Evolutionary conservation across 805 yeast genomes (phyloP).

Genomic region (Nakazawaea sp.): DNA sequence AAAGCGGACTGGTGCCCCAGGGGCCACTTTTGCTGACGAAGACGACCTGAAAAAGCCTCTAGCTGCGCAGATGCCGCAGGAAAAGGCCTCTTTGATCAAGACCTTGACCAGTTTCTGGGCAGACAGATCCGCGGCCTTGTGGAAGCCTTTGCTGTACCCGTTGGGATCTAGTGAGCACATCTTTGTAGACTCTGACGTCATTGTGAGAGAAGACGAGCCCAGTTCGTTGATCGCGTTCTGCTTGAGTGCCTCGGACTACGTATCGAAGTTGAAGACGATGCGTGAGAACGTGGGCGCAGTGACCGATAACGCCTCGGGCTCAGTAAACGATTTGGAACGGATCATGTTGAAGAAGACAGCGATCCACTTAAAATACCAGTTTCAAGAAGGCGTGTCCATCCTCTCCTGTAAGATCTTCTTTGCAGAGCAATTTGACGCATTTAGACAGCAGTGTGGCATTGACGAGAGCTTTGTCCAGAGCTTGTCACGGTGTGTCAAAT

Average conservation of each 20-base stretch:
- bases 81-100: slow-evolving; percentile 71
- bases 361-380: slow-evolving; percentile 87
- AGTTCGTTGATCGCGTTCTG: slow-evolving; percentile 92
- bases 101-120: slow-evolving; percentile 94
- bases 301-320: slow-evolving; percentile 20
- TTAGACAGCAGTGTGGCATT: slow-evolving; percentile 76
- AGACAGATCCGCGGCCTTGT: slow-evolving; percentile 88
- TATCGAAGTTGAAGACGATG: slow-evolving; percentile 21
- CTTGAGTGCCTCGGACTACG: slow-evolving; percentile 77
- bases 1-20: not conserved
- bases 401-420: slow-evolving; percentile 91
- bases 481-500: slow-evolving; percentile 84
- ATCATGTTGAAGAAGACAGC: slow-evolving; percentile 78
- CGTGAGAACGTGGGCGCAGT: slow-evolving; percentile 6
- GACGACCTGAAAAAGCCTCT: slow-evolving; percentile 15
- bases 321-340: slow-evolving; percentile 40
- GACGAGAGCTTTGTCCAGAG: slow-evolving; percentile 77
- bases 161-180: slow-evolving; percentile 76
- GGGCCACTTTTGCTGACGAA: slow-evolving; percentile 15
- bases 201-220: slow-evolving; percentile 95
- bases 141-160: slow-evolving; percentile 91
- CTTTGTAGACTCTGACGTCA: slow-evolving; percentile 88
- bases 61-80: slow-evolving; percentile 33
- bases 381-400: slow-evolving; percentile 75
- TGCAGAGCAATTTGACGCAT: slow-evolving; percentile 95